A percentile compares a stretch with the other conserved stretches of the same genome.
These are phyloP conservation scores for Coemansia sp. DNA, from an alignment of 192 early-diverging fungal genomes.

Conservation along the genomic window DNA sequence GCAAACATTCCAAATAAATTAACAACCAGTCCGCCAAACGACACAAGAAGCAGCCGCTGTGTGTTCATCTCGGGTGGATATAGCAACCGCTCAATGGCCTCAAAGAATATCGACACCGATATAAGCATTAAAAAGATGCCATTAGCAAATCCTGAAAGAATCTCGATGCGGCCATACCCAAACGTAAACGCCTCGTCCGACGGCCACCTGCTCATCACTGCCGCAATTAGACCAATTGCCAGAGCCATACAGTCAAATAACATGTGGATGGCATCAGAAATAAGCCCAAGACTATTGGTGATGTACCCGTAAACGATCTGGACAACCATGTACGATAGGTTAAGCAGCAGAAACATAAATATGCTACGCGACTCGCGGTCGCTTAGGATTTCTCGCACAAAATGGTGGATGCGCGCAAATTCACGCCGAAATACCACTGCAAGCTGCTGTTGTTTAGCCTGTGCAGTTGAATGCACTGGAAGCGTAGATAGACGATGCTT, in stretches of 20 bases:
- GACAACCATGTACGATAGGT: constrained; percentile 89
- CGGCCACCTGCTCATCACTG: constrained; percentile 89
- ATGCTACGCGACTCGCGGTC: constrained; percentile 80
- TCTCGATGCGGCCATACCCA: constrained; percentile 89
- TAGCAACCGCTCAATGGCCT: constrained; percentile 84
- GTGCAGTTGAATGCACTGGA: not conserved
- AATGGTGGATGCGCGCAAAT: constrained; percentile 1
- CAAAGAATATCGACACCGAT: constrained; percentile 85
- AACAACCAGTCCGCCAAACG: constrained; percentile 84
- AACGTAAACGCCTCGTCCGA: constrained; percentile 66
- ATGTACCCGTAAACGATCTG: constrained; percentile 78
- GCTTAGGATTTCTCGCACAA: constrained; percentile 27
- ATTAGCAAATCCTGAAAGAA: constrained; percentile 88
- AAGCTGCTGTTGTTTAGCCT: not conserved
- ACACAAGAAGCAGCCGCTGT: constrained; percentile 78
- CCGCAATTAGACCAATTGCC: constrained; percentile 80
- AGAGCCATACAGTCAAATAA: constrained; percentile 94
- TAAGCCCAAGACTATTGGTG: constrained; percentile 85
- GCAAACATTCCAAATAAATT: constrained; percentile 92
- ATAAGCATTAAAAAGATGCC: constrained; percentile 88
- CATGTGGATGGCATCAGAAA: constrained; percentile 98
- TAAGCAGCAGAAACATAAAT: constrained; percentile 89
- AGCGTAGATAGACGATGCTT: not conserved
- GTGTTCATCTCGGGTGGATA: constrained; percentile 85
- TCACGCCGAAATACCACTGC: not conserved